Evolutionary conservation across 805 yeast genomes (phyloP).

Genomic region (Osmozyma mogii): DNA sequence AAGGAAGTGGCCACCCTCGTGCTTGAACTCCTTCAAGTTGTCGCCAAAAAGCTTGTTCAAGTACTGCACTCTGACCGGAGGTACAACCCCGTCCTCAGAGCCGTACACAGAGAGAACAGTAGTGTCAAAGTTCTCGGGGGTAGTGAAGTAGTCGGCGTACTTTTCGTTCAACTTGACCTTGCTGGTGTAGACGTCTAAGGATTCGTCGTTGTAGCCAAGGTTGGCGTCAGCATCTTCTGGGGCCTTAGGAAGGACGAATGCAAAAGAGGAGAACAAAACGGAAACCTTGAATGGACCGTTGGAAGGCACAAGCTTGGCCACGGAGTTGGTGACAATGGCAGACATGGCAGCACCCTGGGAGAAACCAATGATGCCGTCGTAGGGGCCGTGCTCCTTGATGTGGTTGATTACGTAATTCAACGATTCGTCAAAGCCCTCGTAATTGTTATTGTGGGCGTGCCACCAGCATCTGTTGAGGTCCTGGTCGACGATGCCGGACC

Average conservation of each 20-base stretch:
- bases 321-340: conserved; percentile 18
- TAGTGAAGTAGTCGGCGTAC: conserved; percentile 14
- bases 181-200: conserved; percentile 14
- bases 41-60: conserved; percentile 14
- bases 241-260: conserved; percentile 20
- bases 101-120: conserved; percentile 24
- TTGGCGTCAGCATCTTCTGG: conserved; percentile 24
- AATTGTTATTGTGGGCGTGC: conserved; percentile 15
- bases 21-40: conserved; percentile 13
- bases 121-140: conserved; percentile 14
- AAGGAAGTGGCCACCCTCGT: conserved; percentile 33
- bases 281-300: conserved; percentile 22
- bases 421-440: conserved; percentile 21
- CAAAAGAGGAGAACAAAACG: conserved; percentile 28
- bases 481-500: conserved; percentile 22
- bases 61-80: conserved; percentile 21
- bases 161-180: conserved; percentile 14
- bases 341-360: conserved; percentile 38
- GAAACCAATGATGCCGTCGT: conserved; percentile 35
- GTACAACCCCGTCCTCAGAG: conserved; percentile 23
- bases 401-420: conserved; percentile 18
- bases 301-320: conserved; percentile 15
- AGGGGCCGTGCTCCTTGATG: conserved; percentile 31
- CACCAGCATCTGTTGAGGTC: conserved; percentile 33
- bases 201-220: conserved; percentile 5